Evolutionary conservation across 208 protist species (phyloP).

Genomic region (Herpetomonas samuelpessoai): DNA sequence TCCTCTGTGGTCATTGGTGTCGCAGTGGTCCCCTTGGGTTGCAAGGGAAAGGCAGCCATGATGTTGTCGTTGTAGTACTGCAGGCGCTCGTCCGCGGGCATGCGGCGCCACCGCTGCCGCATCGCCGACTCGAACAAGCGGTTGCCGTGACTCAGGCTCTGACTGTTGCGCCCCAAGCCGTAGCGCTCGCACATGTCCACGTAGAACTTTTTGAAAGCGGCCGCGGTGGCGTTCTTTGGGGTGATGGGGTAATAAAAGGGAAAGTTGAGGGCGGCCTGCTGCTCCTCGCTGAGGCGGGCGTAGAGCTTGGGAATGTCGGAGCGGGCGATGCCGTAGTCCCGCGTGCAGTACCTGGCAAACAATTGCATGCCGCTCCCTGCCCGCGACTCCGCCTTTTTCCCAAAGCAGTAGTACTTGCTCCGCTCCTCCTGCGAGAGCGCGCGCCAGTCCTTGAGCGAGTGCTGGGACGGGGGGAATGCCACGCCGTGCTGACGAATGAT

Average conservation of each 20-base stretch:
- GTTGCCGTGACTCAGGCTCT: conserved; percentile 28
- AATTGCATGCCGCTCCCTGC: conserved; percentile 47
- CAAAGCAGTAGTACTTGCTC: conserved; percentile 59
- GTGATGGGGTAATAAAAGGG: conserved; percentile 73
- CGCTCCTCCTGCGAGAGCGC: conserved; percentile 39
- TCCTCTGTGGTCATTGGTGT: no score
- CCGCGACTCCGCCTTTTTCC: conserved; percentile 12
- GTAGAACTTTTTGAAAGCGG: conserved; percentile 68
- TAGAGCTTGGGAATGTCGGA: conserved; percentile 38
- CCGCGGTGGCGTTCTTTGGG: conserved; percentile 5
- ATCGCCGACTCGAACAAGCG: conserved; percentile 60
- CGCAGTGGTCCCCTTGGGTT: not conserved
- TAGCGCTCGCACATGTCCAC: conserved; percentile 42
- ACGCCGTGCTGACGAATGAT: conserved; percentile 33
- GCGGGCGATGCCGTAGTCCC: conserved; percentile 71
- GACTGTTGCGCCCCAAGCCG: conserved; percentile 38
- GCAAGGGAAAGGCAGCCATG: conserved; percentile 41
- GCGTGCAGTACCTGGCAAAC: conserved; percentile 53
- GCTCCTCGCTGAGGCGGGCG: conserved; percentile 49
- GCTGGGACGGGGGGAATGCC: conserved; percentile 19
- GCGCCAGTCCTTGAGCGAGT: conserved; percentile 14
- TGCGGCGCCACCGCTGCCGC: conserved; percentile 50
- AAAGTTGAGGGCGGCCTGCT: conserved; percentile 76
- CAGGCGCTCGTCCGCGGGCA: conserved; percentile 48
- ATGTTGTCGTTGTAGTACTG: conserved; percentile 52